phyloP scores from a whole-genome alignment of 805 yeast species.

The Saccharomycopsis capsularis region DNA sequence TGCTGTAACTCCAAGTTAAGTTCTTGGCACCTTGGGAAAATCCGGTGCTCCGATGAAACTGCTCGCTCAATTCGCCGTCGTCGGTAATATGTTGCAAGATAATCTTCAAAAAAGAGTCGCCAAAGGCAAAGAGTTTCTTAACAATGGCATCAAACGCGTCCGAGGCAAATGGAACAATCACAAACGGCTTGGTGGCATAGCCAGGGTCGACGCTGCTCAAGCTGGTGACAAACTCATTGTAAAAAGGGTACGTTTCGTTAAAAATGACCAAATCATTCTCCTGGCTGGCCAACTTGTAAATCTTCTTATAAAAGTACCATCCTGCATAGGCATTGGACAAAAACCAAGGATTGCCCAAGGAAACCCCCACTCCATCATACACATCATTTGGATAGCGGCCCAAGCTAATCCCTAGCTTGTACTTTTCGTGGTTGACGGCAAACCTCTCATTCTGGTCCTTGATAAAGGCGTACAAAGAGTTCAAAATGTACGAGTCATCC shows the following conservation, averaged over 20 bases:
- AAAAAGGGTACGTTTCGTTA: conserved; percentile 30
- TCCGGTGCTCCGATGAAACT: conserved; percentile 74
- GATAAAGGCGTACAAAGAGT: conserved; percentile 56
- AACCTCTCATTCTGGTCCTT: conserved; percentile 66
- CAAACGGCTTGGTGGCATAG: conserved; percentile 5
- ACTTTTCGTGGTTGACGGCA: conserved; percentile 59
- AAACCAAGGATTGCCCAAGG: conserved; percentile 82
- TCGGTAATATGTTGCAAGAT: conserved; percentile 52
- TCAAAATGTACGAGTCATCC: conserved; percentile 48
- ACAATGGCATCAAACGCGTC: conserved; percentile 41
- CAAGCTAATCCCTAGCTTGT: conserved; percentile 44
- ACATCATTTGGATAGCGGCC: conserved; percentile 78
- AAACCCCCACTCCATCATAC: conserved; percentile 55
- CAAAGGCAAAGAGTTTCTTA: conserved; percentile 42
- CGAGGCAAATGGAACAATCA: conserved; percentile 18
- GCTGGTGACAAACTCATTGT: conserved; percentile 26
- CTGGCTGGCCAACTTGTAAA: conserved; percentile 36
- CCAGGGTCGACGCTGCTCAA: conserved; percentile 12
- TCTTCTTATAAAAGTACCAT: conserved; percentile 51
- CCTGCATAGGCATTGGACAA: conserved; percentile 64
- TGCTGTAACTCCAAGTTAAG: conserved; percentile 86
- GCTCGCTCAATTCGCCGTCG: conserved; percentile 80
- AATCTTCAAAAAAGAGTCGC: conserved; percentile 60
- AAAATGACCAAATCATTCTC: conserved; percentile 39
- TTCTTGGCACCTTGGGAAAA: conserved; percentile 82